Percentiles rank a stretch among this genome's conserved stretches.
Evolutionary conservation across 176 grass and related monocot species (phyloP).

Genomic region (Elaeis guineensis): DNA sequence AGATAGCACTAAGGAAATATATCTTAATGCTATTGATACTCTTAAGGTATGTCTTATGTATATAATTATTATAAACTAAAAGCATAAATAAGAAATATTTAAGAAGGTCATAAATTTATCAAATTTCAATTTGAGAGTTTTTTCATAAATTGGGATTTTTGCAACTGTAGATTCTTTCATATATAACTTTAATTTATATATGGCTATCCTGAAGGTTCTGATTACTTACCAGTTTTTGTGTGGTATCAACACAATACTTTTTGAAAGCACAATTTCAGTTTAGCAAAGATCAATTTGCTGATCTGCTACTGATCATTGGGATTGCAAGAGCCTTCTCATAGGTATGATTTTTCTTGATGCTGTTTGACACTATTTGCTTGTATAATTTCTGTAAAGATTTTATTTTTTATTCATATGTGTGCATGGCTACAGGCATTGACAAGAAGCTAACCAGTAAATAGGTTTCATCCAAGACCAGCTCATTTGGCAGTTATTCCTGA

Average conservation of each 20-base stretch:
- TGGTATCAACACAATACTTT: slow-evolving; percentile 43
- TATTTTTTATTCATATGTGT: too few relatives aligned
- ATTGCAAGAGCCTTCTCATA: slow-evolving; percentile 68
- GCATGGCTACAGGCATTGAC: too few relatives aligned
- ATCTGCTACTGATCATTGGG: slow-evolving; percentile 61
- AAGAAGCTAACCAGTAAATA: not conserved
- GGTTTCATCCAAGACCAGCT: slow-evolving; percentile 13
- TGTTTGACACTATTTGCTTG: not conserved
- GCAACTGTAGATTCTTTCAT: not conserved
- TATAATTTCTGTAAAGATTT: too few relatives aligned
- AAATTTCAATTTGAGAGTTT: too few relatives aligned
- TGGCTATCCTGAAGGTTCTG: not conserved
- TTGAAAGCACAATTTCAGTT: slow-evolving; percentile 80
- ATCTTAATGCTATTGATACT: too few relatives aligned
- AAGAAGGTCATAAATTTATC: too few relatives aligned
- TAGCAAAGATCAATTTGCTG: slow-evolving; percentile 80
- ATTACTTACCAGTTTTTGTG: slow-evolving; percentile 13
- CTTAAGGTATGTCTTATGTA: too few relatives aligned
- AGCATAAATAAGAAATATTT: too few relatives aligned
- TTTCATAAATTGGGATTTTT: too few relatives aligned
- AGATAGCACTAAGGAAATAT: too few relatives aligned
- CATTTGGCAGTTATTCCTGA: slow-evolving; percentile 60
- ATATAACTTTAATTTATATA: not conserved
- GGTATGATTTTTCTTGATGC: slow-evolving; percentile 25
- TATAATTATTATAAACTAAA: too few relatives aligned